Evolutionary conservation across 768 basidiomycete species (phyloP).

Genomic region (Gautieria morchelliformis): DNA sequence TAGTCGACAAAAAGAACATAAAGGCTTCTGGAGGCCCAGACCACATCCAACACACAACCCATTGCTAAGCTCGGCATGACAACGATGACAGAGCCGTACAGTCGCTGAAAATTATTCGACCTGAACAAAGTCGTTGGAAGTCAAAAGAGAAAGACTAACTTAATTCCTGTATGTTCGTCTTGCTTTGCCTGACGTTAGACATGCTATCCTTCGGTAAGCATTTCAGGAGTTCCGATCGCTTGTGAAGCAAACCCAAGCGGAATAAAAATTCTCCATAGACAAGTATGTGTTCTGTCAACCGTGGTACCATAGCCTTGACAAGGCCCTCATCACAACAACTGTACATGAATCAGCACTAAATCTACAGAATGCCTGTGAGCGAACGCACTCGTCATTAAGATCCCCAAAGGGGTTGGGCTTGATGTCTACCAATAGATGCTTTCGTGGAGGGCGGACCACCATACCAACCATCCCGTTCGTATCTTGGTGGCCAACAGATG

Average conservation of each 20-base stretch:
- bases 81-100: conserved; percentile 33
- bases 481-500: conserved; percentile 27
- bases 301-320: neutral
- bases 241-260: conserved; percentile 61
- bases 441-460: neutral
- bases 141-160: conserved; percentile 16
- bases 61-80: conserved; percentile 27
- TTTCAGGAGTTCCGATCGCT: conserved; percentile 67
- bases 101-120: conserved; percentile 20
- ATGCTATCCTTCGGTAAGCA: conserved; percentile 30
- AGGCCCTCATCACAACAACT: neutral
- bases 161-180: conserved; percentile 24
- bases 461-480: conserved; percentile 9
- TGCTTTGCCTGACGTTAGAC: conserved; percentile 16
- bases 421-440: neutral
- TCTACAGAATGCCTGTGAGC: neutral
- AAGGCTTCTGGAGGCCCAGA: conserved; percentile 33
- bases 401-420: neutral
- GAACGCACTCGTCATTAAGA: conserved; percentile 14
- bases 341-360: neutral
- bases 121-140: neutral
- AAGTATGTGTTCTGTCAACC: neutral
- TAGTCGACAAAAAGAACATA: conserved; percentile 67
- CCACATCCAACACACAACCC: conserved; percentile 33
- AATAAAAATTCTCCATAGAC: conserved; percentile 69